A percentile compares a stretch with the other conserved stretches of the same genome.
phyloP scores from a whole-genome alignment of 2,329 filamentous ascomycete genomes.

The Fusarium proliferatum region DNA sequence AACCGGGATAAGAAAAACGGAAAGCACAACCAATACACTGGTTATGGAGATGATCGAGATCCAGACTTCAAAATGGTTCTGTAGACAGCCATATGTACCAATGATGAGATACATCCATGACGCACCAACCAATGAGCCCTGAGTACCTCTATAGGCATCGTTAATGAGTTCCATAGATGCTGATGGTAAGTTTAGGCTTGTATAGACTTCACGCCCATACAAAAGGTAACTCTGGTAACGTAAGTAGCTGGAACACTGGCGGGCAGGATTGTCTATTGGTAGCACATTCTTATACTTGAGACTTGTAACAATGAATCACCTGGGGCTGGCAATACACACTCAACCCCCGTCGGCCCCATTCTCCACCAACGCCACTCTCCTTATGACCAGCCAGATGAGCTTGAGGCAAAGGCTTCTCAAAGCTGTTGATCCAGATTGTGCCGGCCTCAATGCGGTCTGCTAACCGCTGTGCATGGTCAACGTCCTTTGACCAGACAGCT shows the following conservation, averaged over 20 bases:
- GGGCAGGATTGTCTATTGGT: accelerated
- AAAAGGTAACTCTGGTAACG: no score
- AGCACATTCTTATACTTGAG: neutral
- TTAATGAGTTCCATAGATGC: accelerated
- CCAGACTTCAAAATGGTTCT: neutral
- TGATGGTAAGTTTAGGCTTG: neutral
- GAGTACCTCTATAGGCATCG: accelerated
- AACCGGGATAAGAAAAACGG: neutral
- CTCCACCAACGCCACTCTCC: constrained; percentile 54
- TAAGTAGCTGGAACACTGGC: accelerated
- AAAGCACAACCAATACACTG: neutral
- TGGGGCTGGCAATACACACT: constrained; percentile 13
- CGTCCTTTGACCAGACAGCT: constrained; percentile 66
- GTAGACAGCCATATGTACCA: neutral
- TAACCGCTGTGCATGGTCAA: constrained; percentile 60
- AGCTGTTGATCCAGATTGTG: constrained; percentile 67
- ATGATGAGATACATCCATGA: neutral
- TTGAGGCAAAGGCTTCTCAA: constrained; percentile 53
- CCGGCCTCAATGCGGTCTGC: constrained; percentile 66
- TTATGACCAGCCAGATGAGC: constrained; percentile 56
- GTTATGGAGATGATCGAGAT: neutral
- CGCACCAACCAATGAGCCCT: accelerated
- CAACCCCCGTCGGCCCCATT: constrained; percentile 52
- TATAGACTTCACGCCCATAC: neutral
- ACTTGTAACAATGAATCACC: constrained; percentile 13